Conservation (phyloP, 2,329 filamentous ascomycete species). For the Emericellopsis cladophorae region DNA sequence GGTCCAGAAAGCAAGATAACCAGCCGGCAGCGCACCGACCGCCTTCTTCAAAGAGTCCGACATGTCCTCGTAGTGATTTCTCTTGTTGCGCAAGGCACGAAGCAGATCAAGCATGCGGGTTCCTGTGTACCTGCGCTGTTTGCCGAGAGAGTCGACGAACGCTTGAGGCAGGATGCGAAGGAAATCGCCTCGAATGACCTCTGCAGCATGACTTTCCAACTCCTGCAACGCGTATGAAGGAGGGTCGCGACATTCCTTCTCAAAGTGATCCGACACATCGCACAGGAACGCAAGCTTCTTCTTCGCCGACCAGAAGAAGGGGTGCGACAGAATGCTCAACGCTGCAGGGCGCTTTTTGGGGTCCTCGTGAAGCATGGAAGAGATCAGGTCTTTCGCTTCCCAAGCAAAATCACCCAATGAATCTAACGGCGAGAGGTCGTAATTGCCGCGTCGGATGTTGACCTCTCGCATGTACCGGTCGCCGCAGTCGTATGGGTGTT, state of each 20-base stretch:
- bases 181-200: conserved; percentile 61
- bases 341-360: conserved; percentile 55
- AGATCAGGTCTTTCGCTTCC: conserved; percentile 79
- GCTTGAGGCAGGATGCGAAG: conserved; percentile 60
- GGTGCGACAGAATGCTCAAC: conserved; percentile 73
- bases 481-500: conserved; percentile 87
- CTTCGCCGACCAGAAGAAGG: conserved; percentile 91
- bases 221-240: conserved; percentile 54
- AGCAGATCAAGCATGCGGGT: conserved; percentile 73
- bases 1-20: conserved; percentile 78
- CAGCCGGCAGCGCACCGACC: conserved; percentile 65
- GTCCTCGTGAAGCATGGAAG: conserved; percentile 55
- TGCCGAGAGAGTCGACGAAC: conserved; percentile 82
- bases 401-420: conserved; percentile 70
- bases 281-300: conserved; percentile 88
- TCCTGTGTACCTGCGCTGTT: conserved; percentile 90
- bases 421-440: conserved; percentile 58
- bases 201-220: conserved; percentile 39
- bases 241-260: conserved; percentile 79
- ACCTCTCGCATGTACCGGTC: conserved; percentile 92
- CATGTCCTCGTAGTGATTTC: conserved; percentile 97
- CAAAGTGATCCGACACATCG: conserved; percentile 92
- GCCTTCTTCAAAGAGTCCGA: conserved; percentile 56
- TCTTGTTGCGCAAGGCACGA: conserved; percentile 85
- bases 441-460: conserved; percentile 87